These are phyloP conservation scores for Colletotrichum salicis DNA, from an alignment of 2,329 filamentous ascomycete species.

Conservation along the genomic window DNA sequence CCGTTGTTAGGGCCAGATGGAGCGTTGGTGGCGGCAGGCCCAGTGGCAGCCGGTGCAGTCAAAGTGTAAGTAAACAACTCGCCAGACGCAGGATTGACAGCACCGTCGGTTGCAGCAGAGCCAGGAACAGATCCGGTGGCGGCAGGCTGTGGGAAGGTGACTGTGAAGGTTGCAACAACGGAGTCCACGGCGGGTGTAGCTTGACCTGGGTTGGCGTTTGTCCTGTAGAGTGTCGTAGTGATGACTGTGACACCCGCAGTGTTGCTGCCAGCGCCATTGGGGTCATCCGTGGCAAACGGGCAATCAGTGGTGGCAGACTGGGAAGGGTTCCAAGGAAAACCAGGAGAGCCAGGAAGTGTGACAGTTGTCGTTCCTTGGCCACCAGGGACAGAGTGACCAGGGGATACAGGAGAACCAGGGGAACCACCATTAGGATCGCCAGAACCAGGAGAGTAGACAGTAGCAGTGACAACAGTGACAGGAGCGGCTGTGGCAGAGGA, in stretches of 20 bases:
- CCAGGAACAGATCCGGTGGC: neutral
- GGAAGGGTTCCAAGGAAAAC: slow-evolving; percentile 21
- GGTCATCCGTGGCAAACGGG: neutral
- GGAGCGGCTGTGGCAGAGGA: slow-evolving; percentile 10
- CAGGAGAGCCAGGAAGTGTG: slow-evolving; percentile 3
- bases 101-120: neutral
- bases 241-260: slow-evolving; percentile 23
- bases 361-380: neutral
- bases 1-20: neutral
- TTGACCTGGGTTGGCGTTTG: slow-evolving; percentile 5
- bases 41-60: neutral
- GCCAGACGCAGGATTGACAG: slow-evolving; percentile 7
- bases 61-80: slow-evolving; percentile 7
- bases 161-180: slow-evolving; percentile 29
- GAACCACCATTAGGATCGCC: neutral
- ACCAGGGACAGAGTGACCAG: neutral
- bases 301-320: neutral
- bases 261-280: slow-evolving; percentile 9
- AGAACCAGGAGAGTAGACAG: slow-evolving; percentile 22
- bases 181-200: slow-evolving; percentile 5
- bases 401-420: neutral
- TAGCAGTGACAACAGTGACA: slow-evolving; percentile 37
- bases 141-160: slow-evolving; percentile 20
- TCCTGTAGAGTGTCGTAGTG: slow-evolving; percentile 23
- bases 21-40: neutral